These are phyloP conservation scores for Kwoniella sp. DNA, from an alignment of 768 basidiomycete species.

Conservation along the genomic window DNA sequence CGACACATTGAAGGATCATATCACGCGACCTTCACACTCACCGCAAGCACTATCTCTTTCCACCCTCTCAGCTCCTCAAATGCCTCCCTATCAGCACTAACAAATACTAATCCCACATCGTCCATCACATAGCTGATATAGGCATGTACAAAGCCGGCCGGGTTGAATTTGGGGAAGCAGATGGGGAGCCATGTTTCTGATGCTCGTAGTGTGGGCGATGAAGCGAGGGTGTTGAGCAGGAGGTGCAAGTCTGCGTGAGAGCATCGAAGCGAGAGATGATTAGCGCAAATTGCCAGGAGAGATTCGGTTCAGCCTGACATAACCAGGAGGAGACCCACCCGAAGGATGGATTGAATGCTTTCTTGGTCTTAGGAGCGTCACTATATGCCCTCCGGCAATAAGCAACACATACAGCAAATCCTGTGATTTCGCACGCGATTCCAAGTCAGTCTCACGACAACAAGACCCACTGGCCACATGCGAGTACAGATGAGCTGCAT, in stretches of 20 bases:
- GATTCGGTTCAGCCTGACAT: too few species aligned
- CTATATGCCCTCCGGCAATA: slow-evolving; percentile 72
- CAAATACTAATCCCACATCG: slow-evolving; percentile 71
- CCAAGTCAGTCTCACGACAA: too few species aligned
- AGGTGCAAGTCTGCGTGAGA: slow-evolving; percentile 77
- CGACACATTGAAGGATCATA: neutral
- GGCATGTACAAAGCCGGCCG: slow-evolving; percentile 84
- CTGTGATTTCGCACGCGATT: too few species aligned
- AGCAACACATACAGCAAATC: slow-evolving; percentile 89
- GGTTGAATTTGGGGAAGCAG: slow-evolving; percentile 92
- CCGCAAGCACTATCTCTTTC: slow-evolving; percentile 69
- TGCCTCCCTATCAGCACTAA: slow-evolving; percentile 73
- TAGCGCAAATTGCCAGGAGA: too few species aligned
- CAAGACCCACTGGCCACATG: too few species aligned
- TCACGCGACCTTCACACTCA: slow-evolving; percentile 47
- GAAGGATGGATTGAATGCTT: slow-evolving; percentile 95
- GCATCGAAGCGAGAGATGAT: too few species aligned
- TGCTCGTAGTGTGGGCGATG: slow-evolving; percentile 72
- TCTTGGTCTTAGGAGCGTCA: slow-evolving; percentile 83
- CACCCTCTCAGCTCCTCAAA: slow-evolving; percentile 80
- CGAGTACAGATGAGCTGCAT: too few species aligned
- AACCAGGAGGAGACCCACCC: too few species aligned
- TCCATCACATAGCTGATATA: slow-evolving; percentile 63
- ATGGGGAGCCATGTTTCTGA: slow-evolving; percentile 92
- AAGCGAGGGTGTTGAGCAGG: slow-evolving; percentile 83